A percentile compares a stretch with the other conserved stretches of the same genome.
Evolutionary conservation across 108 stramenopile species (phyloP).

Genomic region (Cyclotella cryptica): DNA sequence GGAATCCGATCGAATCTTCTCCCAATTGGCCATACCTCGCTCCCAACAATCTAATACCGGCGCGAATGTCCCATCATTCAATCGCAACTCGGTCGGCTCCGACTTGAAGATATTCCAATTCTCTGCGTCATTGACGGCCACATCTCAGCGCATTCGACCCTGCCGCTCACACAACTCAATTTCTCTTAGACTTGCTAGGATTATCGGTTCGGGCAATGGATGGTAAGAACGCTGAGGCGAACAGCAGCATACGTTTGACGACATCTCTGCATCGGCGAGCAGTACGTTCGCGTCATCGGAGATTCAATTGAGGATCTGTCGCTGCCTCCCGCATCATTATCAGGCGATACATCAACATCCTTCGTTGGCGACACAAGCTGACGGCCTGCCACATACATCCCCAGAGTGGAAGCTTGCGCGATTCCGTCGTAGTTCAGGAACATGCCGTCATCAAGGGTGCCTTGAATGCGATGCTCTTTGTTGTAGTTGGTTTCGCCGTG

Average conservation of each 20-base stretch:
- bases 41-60: conserved; percentile 50
- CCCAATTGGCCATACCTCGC: conserved; percentile 35
- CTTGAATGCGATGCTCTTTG: conserved; percentile 42
- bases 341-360: neutral
- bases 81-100: conserved; percentile 24
- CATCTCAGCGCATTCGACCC: conserved; percentile 31
- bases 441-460: conserved; percentile 30
- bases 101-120: conserved; percentile 37
- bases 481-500: conserved; percentile 54
- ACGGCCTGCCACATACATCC: conserved; percentile 31
- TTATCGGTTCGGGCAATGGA: conserved; percentile 38
- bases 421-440: conserved; percentile 38
- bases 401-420: conserved; percentile 36
- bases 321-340: neutral
- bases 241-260: conserved; percentile 38
- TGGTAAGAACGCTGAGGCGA: neutral
- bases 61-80: conserved; percentile 34
- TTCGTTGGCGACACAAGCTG: neutral
- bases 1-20: conserved; percentile 33
- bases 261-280: conserved; percentile 46
- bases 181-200: conserved; percentile 37
- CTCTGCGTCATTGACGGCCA: conserved; percentile 20
- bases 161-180: conserved; percentile 51
- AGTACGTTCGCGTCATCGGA: conserved; percentile 37
- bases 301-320: neutral